Evolutionary conservation across 1,284 basidiomycete genomes (phyloP).

Genomic region (Ganoderma leucocontextum): DNA sequence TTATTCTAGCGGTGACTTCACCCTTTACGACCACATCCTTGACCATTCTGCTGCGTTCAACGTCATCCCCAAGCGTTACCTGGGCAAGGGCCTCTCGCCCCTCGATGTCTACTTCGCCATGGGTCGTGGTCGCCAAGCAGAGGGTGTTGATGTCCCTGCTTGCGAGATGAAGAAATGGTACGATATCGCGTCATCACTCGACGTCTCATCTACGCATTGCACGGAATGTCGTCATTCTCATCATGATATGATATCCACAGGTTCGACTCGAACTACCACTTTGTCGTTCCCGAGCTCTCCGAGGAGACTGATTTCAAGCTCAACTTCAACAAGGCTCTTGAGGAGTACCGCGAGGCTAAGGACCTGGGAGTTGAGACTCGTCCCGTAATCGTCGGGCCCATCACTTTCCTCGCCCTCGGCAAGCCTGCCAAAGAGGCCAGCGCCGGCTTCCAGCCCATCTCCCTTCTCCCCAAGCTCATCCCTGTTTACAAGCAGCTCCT

Average conservation of each 20-base stretch:
- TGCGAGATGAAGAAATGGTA: conserved; percentile 99
- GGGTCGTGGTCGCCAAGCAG: conserved; percentile 97
- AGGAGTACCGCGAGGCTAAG: conserved; percentile 97
- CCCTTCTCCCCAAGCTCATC: conserved; percentile 89
- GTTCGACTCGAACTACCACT: conserved; percentile 99
- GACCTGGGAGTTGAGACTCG: conserved; percentile 90
- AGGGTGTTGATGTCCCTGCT: conserved; percentile 95
- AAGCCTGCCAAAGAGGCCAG: conserved; percentile 92
- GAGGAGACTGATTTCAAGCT: conserved; percentile 95
- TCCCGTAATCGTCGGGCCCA: conserved; percentile 95
- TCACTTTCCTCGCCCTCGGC: conserved; percentile 95
- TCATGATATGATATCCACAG: conserved; percentile 47
- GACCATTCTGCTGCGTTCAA: conserved; percentile 98
- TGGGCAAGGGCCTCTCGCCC: conserved; percentile 85
- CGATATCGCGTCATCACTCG: conserved; percentile 31
- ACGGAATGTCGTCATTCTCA: background rate
- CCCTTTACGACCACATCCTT: conserved; percentile 98
- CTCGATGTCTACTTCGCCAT: conserved; percentile 99
- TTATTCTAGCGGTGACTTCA: conserved; percentile 88
- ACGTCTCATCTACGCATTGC: background rate
- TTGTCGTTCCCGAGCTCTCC: conserved; percentile 97
- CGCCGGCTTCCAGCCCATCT: conserved; percentile 89
- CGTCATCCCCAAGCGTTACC: conserved; percentile 95
- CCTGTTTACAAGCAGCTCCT: conserved; percentile 95
- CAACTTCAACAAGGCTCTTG: conserved; percentile 94